These are phyloP conservation scores for Mortierella antarctica DNA, from an alignment of 192 early-diverging fungal species.

Conservation along the genomic window DNA sequence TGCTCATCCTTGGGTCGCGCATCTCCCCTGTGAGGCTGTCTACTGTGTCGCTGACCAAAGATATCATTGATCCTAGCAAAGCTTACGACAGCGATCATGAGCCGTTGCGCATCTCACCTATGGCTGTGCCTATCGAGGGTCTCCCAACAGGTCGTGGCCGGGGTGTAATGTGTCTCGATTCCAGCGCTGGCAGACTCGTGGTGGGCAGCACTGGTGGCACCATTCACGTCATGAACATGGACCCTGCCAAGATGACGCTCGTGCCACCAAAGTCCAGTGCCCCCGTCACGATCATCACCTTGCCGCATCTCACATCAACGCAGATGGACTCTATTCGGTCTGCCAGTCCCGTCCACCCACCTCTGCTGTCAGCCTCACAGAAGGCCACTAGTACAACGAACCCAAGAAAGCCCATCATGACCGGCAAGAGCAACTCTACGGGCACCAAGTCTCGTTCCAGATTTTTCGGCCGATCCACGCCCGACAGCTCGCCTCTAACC, in stretches of 20 bases:
- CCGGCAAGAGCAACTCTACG: background rate
- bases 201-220: constrained; percentile 44
- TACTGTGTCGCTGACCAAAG: constrained; percentile 7
- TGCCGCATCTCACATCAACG: constrained; percentile 22
- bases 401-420: background rate
- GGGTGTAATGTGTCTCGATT: constrained; percentile 44
- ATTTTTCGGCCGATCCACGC: background rate
- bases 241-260: constrained; percentile 10
- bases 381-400: background rate
- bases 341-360: constrained; percentile 3
- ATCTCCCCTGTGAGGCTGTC: constrained; percentile 28
- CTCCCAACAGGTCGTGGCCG: constrained; percentile 30
- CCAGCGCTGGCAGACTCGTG: constrained; percentile 13
- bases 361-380: background rate
- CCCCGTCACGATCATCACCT: background rate
- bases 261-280: background rate
- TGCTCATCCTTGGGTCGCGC: constrained; percentile 40
- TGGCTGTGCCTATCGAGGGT: constrained; percentile 6
- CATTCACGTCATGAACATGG: constrained; percentile 39
- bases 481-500: constrained; percentile 3
- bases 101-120: constrained; percentile 20
- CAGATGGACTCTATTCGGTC: constrained; percentile 26
- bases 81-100: constrained; percentile 5
- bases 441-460: background rate
- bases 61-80: constrained; percentile 28